phyloP scores from a whole-genome alignment of 2,329 filamentous ascomycete genomes.

The Xylaria multiplex region DNA sequence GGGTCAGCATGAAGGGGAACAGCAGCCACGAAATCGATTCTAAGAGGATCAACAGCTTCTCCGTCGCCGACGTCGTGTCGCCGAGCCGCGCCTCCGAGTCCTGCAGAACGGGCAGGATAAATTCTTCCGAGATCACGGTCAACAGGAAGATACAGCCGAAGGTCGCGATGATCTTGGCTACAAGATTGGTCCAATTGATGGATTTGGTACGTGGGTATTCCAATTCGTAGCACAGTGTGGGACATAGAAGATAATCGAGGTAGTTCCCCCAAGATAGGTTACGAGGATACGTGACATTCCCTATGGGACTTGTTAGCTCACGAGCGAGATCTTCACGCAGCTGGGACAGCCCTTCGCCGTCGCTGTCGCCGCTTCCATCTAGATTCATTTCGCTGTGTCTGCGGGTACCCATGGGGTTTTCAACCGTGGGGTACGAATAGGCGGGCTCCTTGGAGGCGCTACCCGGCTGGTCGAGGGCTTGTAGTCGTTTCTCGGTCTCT shows the following conservation, averaged over 20 bases:
- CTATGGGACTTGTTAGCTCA: constrained; percentile 90
- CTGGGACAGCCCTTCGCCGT: constrained; percentile 64
- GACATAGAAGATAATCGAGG: constrained; percentile 86
- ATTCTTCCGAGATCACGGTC: constrained; percentile 91
- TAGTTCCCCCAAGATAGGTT: constrained; percentile 89
- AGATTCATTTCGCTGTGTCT: constrained; percentile 45
- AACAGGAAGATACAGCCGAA: constrained; percentile 97
- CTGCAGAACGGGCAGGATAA: constrained; percentile 88
- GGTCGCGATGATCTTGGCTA: constrained; percentile 86
- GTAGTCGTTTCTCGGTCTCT: constrained; percentile 83
- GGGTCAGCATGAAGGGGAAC: constrained; percentile 97
- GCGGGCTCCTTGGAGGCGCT: constrained; percentile 74
- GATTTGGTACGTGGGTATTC: constrained; percentile 85
- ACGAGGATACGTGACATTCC: constrained; percentile 86
- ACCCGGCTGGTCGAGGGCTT: constrained; percentile 80
- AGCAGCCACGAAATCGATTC: constrained; percentile 92
- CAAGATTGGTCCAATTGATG: constrained; percentile 83
- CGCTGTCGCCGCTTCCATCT: constrained; percentile 57
- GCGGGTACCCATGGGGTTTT: constrained; percentile 59
- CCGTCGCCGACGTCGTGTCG: constrained; percentile 59
- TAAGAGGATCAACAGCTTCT: constrained; percentile 81
- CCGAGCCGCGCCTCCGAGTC: constrained; percentile 71
- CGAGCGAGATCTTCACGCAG: constrained; percentile 88
- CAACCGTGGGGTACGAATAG: constrained; percentile 77
- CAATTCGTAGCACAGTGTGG: constrained; percentile 96